Evolutionary conservation across 176 grass and related monocot species (phyloP).

Genomic region (Avena insularis): DNA sequence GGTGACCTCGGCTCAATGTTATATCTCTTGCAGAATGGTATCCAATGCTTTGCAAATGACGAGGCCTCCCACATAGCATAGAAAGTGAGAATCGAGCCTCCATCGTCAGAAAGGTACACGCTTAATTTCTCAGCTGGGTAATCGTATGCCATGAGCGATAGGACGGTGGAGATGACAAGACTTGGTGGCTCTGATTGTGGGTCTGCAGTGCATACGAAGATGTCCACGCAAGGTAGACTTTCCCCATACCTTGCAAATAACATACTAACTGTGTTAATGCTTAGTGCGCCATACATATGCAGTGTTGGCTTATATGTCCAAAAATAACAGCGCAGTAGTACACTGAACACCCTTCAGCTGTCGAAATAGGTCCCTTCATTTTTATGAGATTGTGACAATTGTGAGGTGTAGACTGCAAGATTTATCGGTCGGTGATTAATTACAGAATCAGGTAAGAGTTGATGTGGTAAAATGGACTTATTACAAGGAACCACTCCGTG

Average conservation of each 20-base stretch:
- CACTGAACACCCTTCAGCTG: not conserved
- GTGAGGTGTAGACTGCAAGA: not conserved
- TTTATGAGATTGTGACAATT: not conserved
- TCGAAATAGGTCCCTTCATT: not conserved
- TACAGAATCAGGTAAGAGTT: too few species aligned
- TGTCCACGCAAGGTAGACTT: conserved; percentile 60
- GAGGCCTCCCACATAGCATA: conserved; percentile 74
- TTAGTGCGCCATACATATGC: not conserved
- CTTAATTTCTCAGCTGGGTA: conserved; percentile 60
- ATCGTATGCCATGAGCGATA: conserved; percentile 77
- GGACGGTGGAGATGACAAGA: conserved; percentile 61
- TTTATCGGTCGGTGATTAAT: not conserved
- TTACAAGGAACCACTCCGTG: not conserved
- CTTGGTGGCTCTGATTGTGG: conserved; percentile 64
- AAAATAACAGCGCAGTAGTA: not conserved
- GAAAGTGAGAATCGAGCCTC: conserved; percentile 71
- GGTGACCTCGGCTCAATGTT: conserved; percentile 76
- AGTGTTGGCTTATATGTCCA: not conserved
- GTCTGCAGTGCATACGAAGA: conserved; percentile 80
- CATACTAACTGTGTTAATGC: not conserved
- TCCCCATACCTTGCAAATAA: conserved; percentile 48
- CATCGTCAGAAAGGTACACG: conserved; percentile 81
- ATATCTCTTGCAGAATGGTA: conserved; percentile 72
- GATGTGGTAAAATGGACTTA: too few species aligned
- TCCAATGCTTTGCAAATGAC: conserved; percentile 61